Percentiles rank a stretch among this genome's conserved stretches.
phyloP scores from a whole-genome alignment of 1,139 yeast genomes.

The Trichomonascaceae sp. region DNA sequence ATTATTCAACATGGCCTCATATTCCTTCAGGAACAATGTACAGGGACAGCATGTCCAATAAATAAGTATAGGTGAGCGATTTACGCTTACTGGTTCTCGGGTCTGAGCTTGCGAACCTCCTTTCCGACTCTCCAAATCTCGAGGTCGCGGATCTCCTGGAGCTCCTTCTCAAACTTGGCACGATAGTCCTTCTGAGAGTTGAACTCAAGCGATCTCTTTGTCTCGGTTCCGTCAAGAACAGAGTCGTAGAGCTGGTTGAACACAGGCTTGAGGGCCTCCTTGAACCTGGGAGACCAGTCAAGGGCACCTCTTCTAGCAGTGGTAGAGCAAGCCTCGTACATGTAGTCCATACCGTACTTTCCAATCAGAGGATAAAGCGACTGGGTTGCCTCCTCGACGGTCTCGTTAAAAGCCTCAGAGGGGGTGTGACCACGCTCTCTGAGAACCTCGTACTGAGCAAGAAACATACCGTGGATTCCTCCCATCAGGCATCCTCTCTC shows the following conservation, averaged over 20 bases:
- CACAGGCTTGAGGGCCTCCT: slow-evolving; percentile 97
- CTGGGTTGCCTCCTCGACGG: slow-evolving; percentile 99
- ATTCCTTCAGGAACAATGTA: not conserved
- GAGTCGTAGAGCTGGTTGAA: slow-evolving; percentile 92
- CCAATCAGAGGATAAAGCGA: slow-evolving; percentile 98
- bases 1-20: not conserved
- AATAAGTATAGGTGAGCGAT: not conserved
- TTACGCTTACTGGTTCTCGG: slow-evolving; percentile 72
- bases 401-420: slow-evolving; percentile 99
- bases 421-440: slow-evolving; percentile 99
- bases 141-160: slow-evolving; percentile 84
- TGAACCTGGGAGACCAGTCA: slow-evolving; percentile 99
- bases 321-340: slow-evolving; percentile 99
- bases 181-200: slow-evolving; percentile 98
- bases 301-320: slow-evolving; percentile 99
- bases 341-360: slow-evolving; percentile 99
- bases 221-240: slow-evolving; percentile 92
- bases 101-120: slow-evolving; percentile 99
- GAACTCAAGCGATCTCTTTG: slow-evolving; percentile 95
- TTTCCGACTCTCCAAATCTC: slow-evolving; percentile 99
- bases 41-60: not conserved
- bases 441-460: slow-evolving; percentile 98
- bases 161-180: slow-evolving; percentile 88
- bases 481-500: slow-evolving; percentile 99
- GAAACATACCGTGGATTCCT: slow-evolving; percentile 99